Evolutionary conservation across 2,329 filamentous ascomycete species (phyloP), one percentile per base, ranked within the genome.

Genomic region (Fusarium sp.): DNA sequence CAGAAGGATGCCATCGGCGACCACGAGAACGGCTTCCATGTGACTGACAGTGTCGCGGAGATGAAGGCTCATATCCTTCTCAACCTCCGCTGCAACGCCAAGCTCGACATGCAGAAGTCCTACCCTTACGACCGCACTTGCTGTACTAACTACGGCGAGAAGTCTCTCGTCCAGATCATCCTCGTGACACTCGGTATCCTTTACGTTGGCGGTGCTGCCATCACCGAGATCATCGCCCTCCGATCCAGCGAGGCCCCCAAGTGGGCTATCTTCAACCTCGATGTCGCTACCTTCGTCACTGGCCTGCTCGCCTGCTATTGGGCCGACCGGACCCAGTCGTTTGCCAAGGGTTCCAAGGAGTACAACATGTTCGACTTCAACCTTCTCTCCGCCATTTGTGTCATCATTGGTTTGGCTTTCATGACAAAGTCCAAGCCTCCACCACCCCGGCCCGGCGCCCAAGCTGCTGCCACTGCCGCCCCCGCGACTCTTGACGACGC

Each of bases 21-120:
- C 19, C 50, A 63, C 17, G 58, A 62, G 33, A 75, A 68, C 0
- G 54, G 73, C 17, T 67, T 78, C 32, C 76, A 80, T 41, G 77
- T 76, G 14, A 73, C 67, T 13, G 71, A 75, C 17, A 33, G 47
- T 1, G 70, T 76, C 17, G 65, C 74, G 15, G 73, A 75, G 58
- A 75, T 59, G 67, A 77, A 71, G 70, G 80, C 71, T 37, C 79
- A 64, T 75, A 75, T 87, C 19, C 69, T 88, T 1, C 78, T 89
- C 30, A 87, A 86, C 67, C 74, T 83, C n/a, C 82, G 84, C 47
- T 89, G 87, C 74, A 89, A 67, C 74, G 81, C 74, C 67, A 80
- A 67, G 70, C 78, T 63, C 58, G 75, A 62, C 69, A 75, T 56
- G 3, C 53, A 70, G n/a, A 66, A 68, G 19, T 76, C 76, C 22